These are phyloP conservation scores for Kodamaea fukazawae DNA, from an alignment of 805 yeast genomes.

Conservation along the genomic window DNA sequence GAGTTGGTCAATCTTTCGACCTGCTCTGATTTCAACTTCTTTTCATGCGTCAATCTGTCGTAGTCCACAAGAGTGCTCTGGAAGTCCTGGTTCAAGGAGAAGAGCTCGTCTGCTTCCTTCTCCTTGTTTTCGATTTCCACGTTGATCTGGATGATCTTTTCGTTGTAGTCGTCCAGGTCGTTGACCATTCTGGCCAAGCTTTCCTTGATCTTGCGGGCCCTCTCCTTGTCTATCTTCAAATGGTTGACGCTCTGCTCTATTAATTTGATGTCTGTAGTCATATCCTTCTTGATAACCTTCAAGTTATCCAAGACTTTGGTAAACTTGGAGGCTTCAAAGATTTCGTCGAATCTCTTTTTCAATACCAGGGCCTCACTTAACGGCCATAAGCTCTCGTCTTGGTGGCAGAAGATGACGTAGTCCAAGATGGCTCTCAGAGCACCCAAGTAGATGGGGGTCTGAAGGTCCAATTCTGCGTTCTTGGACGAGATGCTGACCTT, in stretches of 20 bases:
- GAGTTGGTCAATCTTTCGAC: conserved; percentile 48
- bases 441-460: conserved; percentile 81
- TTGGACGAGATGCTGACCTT: conserved; percentile 75
- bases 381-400: conserved; percentile 97
- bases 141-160: conserved; percentile 49
- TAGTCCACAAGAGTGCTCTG: conserved; percentile 66
- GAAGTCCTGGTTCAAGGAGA: conserved; percentile 76
- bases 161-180: conserved; percentile 44
- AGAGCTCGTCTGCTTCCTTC: conserved; percentile 57
- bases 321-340: conserved; percentile 90
- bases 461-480: conserved; percentile 72
- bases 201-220: conserved; percentile 59
- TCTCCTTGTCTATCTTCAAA: conserved; percentile 64
- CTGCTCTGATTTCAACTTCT: conserved; percentile 47
- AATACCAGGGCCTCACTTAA: conserved; percentile 83
- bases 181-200: conserved; percentile 43
- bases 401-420: conserved; percentile 94
- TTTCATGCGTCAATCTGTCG: conserved; percentile 53
- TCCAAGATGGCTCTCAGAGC: conserved; percentile 85
- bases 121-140: conserved; percentile 51
- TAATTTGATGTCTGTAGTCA: conserved; percentile 69
- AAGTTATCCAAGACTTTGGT: conserved; percentile 85
- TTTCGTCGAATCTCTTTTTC: conserved; percentile 93
- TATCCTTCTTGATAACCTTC: conserved; percentile 72
- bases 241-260: conserved; percentile 79